phyloP scores from a whole-genome alignment of 2,329 filamentous ascomycete species.

The Blumeria hordei region DNA sequence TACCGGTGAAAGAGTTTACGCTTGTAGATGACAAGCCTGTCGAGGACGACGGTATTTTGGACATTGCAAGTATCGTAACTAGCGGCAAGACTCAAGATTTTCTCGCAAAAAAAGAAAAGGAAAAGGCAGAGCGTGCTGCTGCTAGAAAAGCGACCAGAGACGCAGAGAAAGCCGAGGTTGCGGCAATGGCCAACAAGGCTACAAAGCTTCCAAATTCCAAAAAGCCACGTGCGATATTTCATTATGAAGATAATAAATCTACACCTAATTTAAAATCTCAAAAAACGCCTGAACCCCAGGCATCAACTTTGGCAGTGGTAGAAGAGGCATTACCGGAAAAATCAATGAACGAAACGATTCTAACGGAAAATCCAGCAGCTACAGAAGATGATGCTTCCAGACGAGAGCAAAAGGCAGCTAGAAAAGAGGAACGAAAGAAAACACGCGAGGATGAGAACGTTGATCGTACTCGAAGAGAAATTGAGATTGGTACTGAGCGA shows the following conservation, averaged over 20 bases:
- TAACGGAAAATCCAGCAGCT: slow-evolving; percentile 4
- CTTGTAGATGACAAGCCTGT: slow-evolving; percentile 16
- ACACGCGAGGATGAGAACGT: slow-evolving; percentile 16
- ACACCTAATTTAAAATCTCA: slow-evolving; percentile 14
- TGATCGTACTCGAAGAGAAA: slow-evolving; percentile 36
- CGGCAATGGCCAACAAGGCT: slow-evolving; percentile 26
- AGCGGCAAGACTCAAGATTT: slow-evolving; percentile 65
- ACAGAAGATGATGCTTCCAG: slow-evolving; percentile 8
- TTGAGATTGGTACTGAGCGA: slow-evolving; percentile 56
- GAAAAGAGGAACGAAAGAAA: slow-evolving; percentile 13
- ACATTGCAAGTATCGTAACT: slow-evolving; percentile 66
- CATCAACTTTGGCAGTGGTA: slow-evolving; percentile 5
- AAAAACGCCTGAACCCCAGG: slow-evolving; percentile 15
- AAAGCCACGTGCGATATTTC: slow-evolving; percentile 42
- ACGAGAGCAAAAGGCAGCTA: slow-evolving; percentile 11
- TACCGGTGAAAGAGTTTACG: slow-evolving; percentile 13
- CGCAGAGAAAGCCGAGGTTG: slow-evolving; percentile 26
- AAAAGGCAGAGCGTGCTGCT: slow-evolving; percentile 42
- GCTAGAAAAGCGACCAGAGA: slow-evolving; percentile 36
- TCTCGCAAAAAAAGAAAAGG: slow-evolving; percentile 58
- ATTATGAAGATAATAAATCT: slow-evolving; percentile 38
- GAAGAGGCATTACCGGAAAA: slow-evolving; percentile 4
- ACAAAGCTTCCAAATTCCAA: slow-evolving; percentile 47
- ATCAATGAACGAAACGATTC: slow-evolving; percentile 4
- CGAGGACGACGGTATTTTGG: slow-evolving; percentile 49